Conservation (phyloP, 108 stramenopile species). For the Nitzschia inconspicua region DNA sequence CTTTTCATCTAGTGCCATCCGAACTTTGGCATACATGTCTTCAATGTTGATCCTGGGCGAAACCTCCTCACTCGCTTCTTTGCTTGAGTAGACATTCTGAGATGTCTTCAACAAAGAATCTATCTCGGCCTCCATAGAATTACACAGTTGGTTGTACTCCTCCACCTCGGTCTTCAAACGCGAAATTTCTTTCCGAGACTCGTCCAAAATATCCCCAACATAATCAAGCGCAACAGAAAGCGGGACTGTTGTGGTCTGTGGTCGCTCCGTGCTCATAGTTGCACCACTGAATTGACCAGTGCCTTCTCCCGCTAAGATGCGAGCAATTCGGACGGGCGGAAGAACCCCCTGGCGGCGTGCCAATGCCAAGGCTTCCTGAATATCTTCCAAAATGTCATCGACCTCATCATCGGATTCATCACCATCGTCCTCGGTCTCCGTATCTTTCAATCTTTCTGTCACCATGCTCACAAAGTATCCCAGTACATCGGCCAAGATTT, state of each 20-base stretch:
- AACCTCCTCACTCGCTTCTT: constrained; percentile 9
- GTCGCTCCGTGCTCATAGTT: not conserved
- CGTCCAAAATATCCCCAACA: constrained; percentile 74
- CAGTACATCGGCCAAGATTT: constrained; percentile 77
- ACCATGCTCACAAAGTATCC: constrained; percentile 76
- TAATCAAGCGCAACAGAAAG: constrained; percentile 82
- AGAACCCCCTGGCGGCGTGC: constrained; percentile 58
- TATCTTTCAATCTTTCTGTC: constrained; percentile 30
- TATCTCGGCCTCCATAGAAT: constrained; percentile 75
- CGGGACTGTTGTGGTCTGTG: constrained; percentile 49
- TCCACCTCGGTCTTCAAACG: constrained; percentile 70
- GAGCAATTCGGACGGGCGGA: constrained; percentile 74
- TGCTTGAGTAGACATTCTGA: not conserved
- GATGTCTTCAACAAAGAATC: constrained; percentile 46
- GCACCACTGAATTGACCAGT: constrained; percentile 61
- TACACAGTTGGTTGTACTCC: constrained; percentile 73
- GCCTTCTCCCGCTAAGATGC: constrained; percentile 82
- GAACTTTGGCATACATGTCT: constrained; percentile 65
- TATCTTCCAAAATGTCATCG: constrained; percentile 70
- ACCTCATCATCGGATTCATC: constrained; percentile 57
- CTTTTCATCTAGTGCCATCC: constrained; percentile 24
- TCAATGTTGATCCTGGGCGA: constrained; percentile 59
- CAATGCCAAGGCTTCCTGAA: constrained; percentile 74
- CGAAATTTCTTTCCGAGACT: constrained; percentile 58
- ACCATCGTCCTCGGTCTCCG: constrained; percentile 17